phyloP scores from a whole-genome alignment of 1,139 yeast species.

The Arxiozyma telluris region DNA sequence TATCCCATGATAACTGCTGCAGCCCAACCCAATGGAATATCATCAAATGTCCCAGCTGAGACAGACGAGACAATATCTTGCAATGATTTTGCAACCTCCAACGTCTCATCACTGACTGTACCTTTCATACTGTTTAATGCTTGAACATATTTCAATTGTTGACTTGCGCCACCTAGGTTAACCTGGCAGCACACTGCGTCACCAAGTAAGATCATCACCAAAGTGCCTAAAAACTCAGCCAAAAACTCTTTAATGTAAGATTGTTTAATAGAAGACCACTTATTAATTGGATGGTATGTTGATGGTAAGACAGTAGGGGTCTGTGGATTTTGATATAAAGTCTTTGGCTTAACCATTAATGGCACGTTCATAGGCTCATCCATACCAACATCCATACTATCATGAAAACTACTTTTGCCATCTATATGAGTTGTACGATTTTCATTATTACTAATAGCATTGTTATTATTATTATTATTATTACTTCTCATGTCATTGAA shows the following conservation, averaged over 20 bases:
- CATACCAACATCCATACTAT: conserved; percentile 2
- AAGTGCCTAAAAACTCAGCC: conserved; percentile 44
- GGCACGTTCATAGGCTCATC: conserved; percentile 17
- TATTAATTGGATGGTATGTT: conserved; percentile 31
- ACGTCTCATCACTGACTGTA: conserved; percentile 7
- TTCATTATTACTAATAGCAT: conserved; percentile 4
- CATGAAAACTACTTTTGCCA: background rate
- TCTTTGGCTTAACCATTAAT: conserved; percentile 30
- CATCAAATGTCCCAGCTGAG: conserved; percentile 35
- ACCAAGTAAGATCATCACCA: conserved; percentile 38
- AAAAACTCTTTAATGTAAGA: conserved; percentile 28
- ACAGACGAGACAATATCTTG: conserved; percentile 16
- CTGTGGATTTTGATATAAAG: conserved; percentile 31
- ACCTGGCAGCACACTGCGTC: conserved; percentile 42
- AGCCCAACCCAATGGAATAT: conserved; percentile 42
- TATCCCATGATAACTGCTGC: conserved; percentile 44
- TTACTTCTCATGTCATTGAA: conserved; percentile 1
- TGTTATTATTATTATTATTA: conserved; percentile 3
- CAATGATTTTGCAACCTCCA: conserved; percentile 13
- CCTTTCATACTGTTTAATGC: conserved; percentile 11
- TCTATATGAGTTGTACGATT: conserved; percentile 1
- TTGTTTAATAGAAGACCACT: conserved; percentile 28
- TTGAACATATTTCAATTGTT: conserved; percentile 12
- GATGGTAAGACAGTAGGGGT: conserved; percentile 32
- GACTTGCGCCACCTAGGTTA: conserved; percentile 17